Percentiles rank a stretch among this genome's conserved stretches.
phyloP scores from a whole-genome alignment of 139 green algal species.

The Chlamydomonas sphaeroides region DNA sequence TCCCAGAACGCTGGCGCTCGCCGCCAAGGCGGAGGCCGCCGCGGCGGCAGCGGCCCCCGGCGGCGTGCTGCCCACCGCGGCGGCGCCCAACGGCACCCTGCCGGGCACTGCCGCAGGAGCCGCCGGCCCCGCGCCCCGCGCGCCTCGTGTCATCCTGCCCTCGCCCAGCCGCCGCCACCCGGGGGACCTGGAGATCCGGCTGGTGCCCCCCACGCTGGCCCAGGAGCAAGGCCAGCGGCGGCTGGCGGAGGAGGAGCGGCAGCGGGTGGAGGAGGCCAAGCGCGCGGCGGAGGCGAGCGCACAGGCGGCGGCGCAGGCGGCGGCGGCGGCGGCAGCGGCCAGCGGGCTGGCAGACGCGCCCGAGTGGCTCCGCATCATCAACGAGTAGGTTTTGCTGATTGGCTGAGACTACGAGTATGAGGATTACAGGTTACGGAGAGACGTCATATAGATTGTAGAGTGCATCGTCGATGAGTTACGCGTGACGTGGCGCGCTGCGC shows the following conservation, averaged over 20 bases:
- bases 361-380: constrained; percentile 8
- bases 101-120: too few species aligned
- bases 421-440: too few species aligned
- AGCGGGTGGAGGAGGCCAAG: not conserved
- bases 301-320: not conserved
- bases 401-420: too few species aligned
- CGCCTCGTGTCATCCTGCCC: not conserved
- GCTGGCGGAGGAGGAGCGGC: constrained; percentile 20
- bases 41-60: too few species aligned
- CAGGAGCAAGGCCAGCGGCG: constrained; percentile 29
- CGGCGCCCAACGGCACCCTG: too few species aligned
- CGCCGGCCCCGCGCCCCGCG: too few species aligned
- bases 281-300: not conserved
- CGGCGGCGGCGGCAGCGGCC: not conserved
- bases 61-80: too few species aligned
- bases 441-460: too few species aligned
- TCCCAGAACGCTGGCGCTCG: too few species aligned
- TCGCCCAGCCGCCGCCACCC: not conserved
- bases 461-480: too few species aligned
- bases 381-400: constrained; percentile 6
- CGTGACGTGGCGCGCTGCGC: too few species aligned
- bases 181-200: not conserved
- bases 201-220: not conserved
- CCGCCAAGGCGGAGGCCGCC: too few species aligned
- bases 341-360: not conserved